Evolutionary conservation across 495 filamentous ascomycete species (phyloP).

Genomic region (Neurospora sp.): DNA sequence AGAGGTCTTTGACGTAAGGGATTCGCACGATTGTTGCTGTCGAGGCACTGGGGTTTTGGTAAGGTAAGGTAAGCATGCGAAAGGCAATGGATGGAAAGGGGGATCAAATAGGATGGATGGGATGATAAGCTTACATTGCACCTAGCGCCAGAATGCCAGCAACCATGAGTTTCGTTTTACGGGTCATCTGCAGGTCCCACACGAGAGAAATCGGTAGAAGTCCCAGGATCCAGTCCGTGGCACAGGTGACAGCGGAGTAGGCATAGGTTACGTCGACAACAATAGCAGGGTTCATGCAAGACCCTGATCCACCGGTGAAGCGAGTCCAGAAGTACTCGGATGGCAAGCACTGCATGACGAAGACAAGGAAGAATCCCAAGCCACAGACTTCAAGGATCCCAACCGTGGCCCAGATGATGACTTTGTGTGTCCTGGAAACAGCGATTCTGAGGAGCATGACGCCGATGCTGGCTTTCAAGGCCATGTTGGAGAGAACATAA

Average conservation of each 20-base stretch:
- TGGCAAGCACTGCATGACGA: constrained; percentile 36
- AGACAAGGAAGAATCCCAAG: constrained; percentile 29
- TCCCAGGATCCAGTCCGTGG: constrained; percentile 25
- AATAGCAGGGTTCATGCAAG: constrained; percentile 15
- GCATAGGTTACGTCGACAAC: constrained; percentile 16
- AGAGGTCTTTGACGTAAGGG: constrained; percentile 11
- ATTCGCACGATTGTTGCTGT: constrained; percentile 20
- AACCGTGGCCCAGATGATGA: constrained; percentile 24
- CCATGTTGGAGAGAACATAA: constrained; percentile 14
- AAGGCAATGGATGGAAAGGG: not conserved
- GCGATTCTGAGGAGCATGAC: constrained; percentile 36
- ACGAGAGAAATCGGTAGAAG: constrained; percentile 26
- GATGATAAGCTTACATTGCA: constrained; percentile 12
- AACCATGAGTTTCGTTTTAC: constrained; percentile 12
- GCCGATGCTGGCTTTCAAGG: constrained; percentile 28
- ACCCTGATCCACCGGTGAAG: constrained; percentile 2
- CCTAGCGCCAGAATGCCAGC: constrained; percentile 14
- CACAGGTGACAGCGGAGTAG: constrained; percentile 16
- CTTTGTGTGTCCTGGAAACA: constrained; percentile 25
- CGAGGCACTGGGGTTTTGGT: constrained; percentile 15
- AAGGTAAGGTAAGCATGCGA: not conserved
- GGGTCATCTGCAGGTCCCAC: constrained; percentile 22
- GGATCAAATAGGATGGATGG: not conserved
- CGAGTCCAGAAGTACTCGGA: constrained; percentile 29
- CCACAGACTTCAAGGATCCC: constrained; percentile 21